These are phyloP conservation scores for Tubosaeta brunneosetosa DNA, from an alignment of 768 basidiomycete genomes.

Conservation along the genomic window DNA sequence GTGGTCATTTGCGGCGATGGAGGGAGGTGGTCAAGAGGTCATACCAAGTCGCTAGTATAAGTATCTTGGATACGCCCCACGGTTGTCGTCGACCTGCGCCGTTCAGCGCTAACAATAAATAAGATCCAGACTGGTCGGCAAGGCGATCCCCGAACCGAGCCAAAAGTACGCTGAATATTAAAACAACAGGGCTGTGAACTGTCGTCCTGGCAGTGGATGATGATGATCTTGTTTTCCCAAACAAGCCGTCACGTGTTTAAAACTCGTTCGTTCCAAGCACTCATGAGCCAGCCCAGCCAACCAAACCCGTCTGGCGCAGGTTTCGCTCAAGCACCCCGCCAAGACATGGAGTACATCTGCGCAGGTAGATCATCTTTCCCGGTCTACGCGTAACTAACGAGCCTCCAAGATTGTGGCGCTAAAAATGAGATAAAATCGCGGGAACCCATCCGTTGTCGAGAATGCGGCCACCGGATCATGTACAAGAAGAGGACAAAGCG, in stretches of 20 bases:
- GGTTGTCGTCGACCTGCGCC: slow-evolving; percentile 26
- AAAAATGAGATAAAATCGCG: slow-evolving; percentile 87
- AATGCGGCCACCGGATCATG: slow-evolving; percentile 98
- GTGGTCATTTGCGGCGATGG: slow-evolving; percentile 43
- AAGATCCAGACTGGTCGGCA: slow-evolving; percentile 57
- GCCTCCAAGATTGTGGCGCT: slow-evolving; percentile 73
- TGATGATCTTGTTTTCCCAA: too few species aligned
- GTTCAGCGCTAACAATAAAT: slow-evolving; percentile 36
- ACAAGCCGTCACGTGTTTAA: slow-evolving; percentile 13
- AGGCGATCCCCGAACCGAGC: slow-evolving; percentile 41
- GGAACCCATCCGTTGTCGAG: slow-evolving; percentile 92
- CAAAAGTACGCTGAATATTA: slow-evolving; percentile 3
- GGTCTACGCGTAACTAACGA: slow-evolving; percentile 10
- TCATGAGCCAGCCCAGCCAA: slow-evolving; percentile 39
- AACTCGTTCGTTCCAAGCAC: not conserved
- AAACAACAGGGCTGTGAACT: not conserved
- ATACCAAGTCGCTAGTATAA: slow-evolving; percentile 22
- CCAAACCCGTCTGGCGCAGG: slow-evolving; percentile 29
- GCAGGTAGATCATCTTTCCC: slow-evolving; percentile 49
- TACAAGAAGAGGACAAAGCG: slow-evolving; percentile 94
- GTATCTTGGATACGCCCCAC: slow-evolving; percentile 35
- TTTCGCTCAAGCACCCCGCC: slow-evolving; percentile 39
- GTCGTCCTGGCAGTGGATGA: slow-evolving; percentile 5
- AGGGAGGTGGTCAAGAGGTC: slow-evolving; percentile 11
- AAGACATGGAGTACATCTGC: slow-evolving; percentile 82